Evolutionary conservation across 495 filamentous ascomycete species (phyloP).

Genomic region (Arthonia radiata): DNA sequence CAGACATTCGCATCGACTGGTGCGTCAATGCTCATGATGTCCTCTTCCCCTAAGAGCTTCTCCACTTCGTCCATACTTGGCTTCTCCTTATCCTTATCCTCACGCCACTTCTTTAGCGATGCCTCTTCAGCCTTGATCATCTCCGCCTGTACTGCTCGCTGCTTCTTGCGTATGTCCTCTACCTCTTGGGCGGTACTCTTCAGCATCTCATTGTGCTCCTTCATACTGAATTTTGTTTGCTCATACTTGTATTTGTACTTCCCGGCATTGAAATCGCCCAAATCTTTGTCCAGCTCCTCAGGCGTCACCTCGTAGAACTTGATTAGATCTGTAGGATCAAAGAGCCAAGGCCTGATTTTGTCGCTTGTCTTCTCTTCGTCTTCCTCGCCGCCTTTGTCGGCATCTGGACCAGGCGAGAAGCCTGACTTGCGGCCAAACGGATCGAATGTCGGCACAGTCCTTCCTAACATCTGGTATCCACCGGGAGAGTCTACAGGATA

Average conservation of each 20-base stretch:
- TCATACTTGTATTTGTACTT: constrained; percentile 24
- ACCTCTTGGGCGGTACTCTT: constrained; percentile 18
- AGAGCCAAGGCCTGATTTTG: constrained; percentile 33
- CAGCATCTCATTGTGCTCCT: constrained; percentile 21
- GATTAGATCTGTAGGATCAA: constrained; percentile 30
- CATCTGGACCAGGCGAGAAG: constrained; percentile 16
- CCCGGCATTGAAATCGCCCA: constrained; percentile 12
- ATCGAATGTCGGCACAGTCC: constrained; percentile 30
- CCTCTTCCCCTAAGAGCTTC: constrained; percentile 17
- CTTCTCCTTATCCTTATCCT: constrained; percentile 21
- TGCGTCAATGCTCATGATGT: constrained; percentile 17
- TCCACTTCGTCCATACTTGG: constrained; percentile 18
- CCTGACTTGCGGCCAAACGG: constrained; percentile 23
- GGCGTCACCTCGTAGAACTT: constrained; percentile 28
- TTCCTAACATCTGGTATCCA: constrained; percentile 29
- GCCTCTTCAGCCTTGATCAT: constrained; percentile 21
- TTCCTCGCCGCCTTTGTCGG: too few relatives aligned
- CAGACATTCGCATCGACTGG: constrained; percentile 32
- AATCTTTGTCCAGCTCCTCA: constrained; percentile 18
- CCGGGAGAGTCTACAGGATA: constrained; percentile 35
- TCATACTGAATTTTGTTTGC: constrained; percentile 26
- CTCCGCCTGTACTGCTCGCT: constrained; percentile 20
- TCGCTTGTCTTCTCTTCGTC: too few relatives aligned
- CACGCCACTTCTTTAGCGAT: constrained; percentile 19
- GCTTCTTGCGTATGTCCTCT: constrained; percentile 12